Base-by-base conservation (phyloP, 2,329 filamentous ascomycete genomes). In the Dothistroma pini region DNA sequence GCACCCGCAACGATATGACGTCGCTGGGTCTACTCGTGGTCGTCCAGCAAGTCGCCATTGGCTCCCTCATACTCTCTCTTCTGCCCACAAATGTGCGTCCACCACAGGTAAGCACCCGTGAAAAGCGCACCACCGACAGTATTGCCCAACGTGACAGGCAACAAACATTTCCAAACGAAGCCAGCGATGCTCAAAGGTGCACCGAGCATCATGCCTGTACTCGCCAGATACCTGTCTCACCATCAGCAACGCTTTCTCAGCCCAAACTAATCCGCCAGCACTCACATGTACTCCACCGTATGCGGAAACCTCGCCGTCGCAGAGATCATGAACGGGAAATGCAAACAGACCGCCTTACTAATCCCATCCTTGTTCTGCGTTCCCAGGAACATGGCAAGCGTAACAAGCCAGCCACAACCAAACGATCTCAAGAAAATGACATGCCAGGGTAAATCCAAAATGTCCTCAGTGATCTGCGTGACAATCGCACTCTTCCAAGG, bases 361-460 rank as follows among this genome's bases (percentile, higher is more conserved):
- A 72, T 69, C 6, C 70, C 69, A 47, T 72, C 68, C 32, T 69
- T 61, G 47, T 72, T 70, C 48, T 72, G 70, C 5, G 65, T 69
- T 9, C 70, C 70, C 11, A 72, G 48, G 31, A 70, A 66, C 69
- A 72, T 70, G n/a, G 70, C 68, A 32, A 70, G 56, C 1, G 69
- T 71, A 25, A 72, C 70, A 31, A 72, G 58, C 58, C 65, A 70
- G 2, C 70, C 70, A 49, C 70, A 72, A 14, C 63, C 66, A 32
- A 71, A 66, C 2, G 69, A 58, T 12, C 67, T 63, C 2, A 72
- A 49, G 58, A 72, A 71, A 21, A 72, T 67, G 19, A 66, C 59
- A 47, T 69, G 66, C 63, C 66, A 72, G 1, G 57, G 35, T 9
- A 65, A 48, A 16, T 69, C 63, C 5, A 71, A 59, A 35, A 72